Evolutionary conservation across 2,329 filamentous ascomycete genomes (phyloP).

Genomic region (Madurella mycetomatis): DNA sequence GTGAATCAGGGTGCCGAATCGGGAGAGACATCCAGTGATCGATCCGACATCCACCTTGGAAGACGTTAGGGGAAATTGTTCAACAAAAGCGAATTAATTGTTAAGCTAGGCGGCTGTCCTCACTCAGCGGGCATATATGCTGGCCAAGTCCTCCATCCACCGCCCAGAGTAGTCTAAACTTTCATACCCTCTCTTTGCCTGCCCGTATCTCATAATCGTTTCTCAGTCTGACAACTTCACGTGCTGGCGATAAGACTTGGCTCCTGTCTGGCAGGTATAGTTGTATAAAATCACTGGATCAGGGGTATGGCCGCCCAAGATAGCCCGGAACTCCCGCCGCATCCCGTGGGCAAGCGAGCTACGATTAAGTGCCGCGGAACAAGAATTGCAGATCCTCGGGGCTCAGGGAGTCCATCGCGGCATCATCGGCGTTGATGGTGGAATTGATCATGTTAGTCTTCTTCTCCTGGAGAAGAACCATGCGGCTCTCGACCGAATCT

Average conservation of each 20-base stretch:
- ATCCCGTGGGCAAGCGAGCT: not conserved
- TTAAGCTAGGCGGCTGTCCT: too few species aligned
- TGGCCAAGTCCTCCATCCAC: too few species aligned
- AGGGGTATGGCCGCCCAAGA: not conserved
- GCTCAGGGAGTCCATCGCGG: conserved; percentile 85
- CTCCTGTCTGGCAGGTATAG: too few species aligned
- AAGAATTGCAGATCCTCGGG: conserved; percentile 94
- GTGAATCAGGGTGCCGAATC: too few species aligned
- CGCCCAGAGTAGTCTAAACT: not conserved
- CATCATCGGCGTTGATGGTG: conserved; percentile 89
- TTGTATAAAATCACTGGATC: too few species aligned
- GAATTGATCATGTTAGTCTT: conserved; percentile 98
- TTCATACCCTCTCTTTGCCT: not conserved
- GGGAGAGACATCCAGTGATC: too few species aligned
- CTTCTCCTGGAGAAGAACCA: conserved; percentile 96
- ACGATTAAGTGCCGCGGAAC: conserved; percentile 63
- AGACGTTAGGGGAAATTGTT: too few species aligned
- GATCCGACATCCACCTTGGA: too few species aligned
- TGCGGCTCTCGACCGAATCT: conserved; percentile 92
- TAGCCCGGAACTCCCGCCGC: not conserved
- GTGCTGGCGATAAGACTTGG: too few species aligned
- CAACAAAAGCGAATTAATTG: too few species aligned
- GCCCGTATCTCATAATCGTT: not conserved
- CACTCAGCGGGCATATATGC: too few species aligned
- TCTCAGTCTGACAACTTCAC: too few species aligned